Conservation (phyloP, 2,329 filamentous ascomycete species). For the Phialemoniopsis sp. region DNA sequence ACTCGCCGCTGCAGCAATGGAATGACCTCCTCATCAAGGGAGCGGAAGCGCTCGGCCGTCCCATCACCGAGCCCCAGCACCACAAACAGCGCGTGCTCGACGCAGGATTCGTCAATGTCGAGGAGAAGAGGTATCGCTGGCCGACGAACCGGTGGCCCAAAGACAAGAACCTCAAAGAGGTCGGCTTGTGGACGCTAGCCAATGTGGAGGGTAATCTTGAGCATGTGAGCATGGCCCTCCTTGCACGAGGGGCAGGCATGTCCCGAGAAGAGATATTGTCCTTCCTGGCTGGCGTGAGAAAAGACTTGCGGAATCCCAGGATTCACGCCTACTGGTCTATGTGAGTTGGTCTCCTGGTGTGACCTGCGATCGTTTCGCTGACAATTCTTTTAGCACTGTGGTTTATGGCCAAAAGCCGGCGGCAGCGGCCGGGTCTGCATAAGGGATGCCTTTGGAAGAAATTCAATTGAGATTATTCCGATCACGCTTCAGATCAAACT, state of each 20-base stretch:
- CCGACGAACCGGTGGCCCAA: slow-evolving; percentile 26
- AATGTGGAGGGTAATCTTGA: slow-evolving; percentile 21
- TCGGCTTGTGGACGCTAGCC: slow-evolving; percentile 18
- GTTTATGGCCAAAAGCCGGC: too few relatives aligned
- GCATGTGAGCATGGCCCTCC: slow-evolving; percentile 19
- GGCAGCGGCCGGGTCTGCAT: too few relatives aligned
- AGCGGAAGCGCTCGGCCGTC: slow-evolving; percentile 10
- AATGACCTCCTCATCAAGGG: slow-evolving; percentile 2
- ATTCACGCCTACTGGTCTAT: slow-evolving; percentile 20
- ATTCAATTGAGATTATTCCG: too few relatives aligned
- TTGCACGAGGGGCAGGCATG: slow-evolving; percentile 21
- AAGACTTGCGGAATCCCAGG: slow-evolving; percentile 12
- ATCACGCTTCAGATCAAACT: too few relatives aligned
- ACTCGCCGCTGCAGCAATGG: slow-evolving; percentile 10
- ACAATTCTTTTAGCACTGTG: too few relatives aligned
- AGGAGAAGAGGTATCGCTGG: slow-evolving; percentile 20
- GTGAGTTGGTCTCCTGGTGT: slow-evolving; percentile 5
- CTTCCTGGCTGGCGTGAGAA: slow-evolving; percentile 13
- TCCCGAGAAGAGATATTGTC: slow-evolving; percentile 15
- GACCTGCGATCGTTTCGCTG: not conserved
- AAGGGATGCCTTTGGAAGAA: too few relatives aligned
- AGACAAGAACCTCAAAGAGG: slow-evolving; percentile 18
- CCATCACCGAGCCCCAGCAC: slow-evolving; percentile 6
- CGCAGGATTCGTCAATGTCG: slow-evolving; percentile 26
- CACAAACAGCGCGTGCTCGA: slow-evolving; percentile 21